Conservation (phyloP, 345 rosid genomes). For the Salix brachista region DNA sequence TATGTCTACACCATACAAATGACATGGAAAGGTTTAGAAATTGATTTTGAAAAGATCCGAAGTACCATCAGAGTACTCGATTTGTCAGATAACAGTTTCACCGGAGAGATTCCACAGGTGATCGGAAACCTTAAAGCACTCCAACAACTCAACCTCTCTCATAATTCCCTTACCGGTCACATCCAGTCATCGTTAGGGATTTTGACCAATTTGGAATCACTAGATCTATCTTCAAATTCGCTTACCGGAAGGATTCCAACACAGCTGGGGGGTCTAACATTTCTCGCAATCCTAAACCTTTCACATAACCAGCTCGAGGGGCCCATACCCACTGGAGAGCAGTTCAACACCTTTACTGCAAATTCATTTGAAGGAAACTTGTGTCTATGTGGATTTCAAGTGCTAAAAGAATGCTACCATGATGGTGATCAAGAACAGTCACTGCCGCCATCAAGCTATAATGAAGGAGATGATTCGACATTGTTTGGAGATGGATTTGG, state of each 20-base stretch:
- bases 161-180: too few relatives aligned
- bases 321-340: not conserved
- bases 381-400: slow-evolving; percentile 17
- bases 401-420: not conserved
- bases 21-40: not conserved
- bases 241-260: too few relatives aligned
- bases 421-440: not conserved
- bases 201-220: too few relatives aligned
- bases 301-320: not conserved
- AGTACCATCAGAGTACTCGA: not conserved
- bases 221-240: too few relatives aligned
- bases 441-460: too few relatives aligned
- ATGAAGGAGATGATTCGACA: not conserved
- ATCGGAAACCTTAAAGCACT: too few relatives aligned
- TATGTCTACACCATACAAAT: too few relatives aligned
- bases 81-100: not conserved
- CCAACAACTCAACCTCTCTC: too few relatives aligned
- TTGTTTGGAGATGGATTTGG: not conserved
- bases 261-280: too few relatives aligned
- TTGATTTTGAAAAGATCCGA: not conserved
- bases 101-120: not conserved
- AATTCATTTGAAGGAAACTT: not conserved
- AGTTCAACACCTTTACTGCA: not conserved
- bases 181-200: too few relatives aligned
- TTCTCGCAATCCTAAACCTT: too few relatives aligned